These are phyloP conservation scores for Mantamonas sphyraenae DNA, from an alignment of 78 protist genomes.

Conservation along the genomic window DNA sequence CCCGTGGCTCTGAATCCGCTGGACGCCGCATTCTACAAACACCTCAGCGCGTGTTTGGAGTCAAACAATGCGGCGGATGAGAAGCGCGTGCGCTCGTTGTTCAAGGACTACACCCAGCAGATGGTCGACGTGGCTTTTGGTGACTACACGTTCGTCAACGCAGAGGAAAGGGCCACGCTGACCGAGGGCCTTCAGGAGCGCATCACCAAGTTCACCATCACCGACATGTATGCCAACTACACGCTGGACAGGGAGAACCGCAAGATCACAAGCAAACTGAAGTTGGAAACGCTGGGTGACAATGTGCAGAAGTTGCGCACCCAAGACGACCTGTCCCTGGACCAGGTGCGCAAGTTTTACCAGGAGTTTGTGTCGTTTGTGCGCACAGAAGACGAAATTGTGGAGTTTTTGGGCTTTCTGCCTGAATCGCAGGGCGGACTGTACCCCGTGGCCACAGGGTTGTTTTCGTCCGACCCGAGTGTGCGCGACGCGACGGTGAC, in stretches of 20 bases:
- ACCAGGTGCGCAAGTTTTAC: slow-evolving; percentile 26
- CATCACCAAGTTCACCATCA: slow-evolving; percentile 24
- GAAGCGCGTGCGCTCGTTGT: slow-evolving; percentile 27
- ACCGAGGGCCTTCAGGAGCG: slow-evolving; percentile 1
- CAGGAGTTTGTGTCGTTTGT: slow-evolving; percentile 2
- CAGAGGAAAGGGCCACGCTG: slow-evolving; percentile 27
- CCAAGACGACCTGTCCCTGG: slow-evolving; percentile 1
- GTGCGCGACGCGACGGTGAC: slow-evolving; percentile 49
- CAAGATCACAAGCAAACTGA: neutral
- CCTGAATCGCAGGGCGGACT: slow-evolving; percentile 74
- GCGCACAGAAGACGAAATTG: neutral
- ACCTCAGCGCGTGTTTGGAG: too few species aligned
- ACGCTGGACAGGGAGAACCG: slow-evolving; percentile 14
- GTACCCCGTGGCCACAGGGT: slow-evolving; percentile 59
- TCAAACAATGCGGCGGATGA: slow-evolving; percentile 41
- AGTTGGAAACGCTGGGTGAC: neutral
- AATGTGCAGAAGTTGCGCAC: neutral
- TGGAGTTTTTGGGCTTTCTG: slow-evolving; percentile 45
- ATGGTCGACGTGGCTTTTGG: slow-evolving; percentile 46
- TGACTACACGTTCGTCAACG: slow-evolving; percentile 50
- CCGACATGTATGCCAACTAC: slow-evolving; percentile 34
- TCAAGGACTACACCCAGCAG: slow-evolving; percentile 52
- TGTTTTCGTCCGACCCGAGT: slow-evolving; percentile 50
- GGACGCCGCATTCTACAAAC: too few species aligned
- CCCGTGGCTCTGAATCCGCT: too few species aligned